Percentiles rank a stretch among this genome's conserved stretches.
phyloP scores from a whole-genome alignment of 345 rosid species.

The Orychophragmus violaceus region DNA sequence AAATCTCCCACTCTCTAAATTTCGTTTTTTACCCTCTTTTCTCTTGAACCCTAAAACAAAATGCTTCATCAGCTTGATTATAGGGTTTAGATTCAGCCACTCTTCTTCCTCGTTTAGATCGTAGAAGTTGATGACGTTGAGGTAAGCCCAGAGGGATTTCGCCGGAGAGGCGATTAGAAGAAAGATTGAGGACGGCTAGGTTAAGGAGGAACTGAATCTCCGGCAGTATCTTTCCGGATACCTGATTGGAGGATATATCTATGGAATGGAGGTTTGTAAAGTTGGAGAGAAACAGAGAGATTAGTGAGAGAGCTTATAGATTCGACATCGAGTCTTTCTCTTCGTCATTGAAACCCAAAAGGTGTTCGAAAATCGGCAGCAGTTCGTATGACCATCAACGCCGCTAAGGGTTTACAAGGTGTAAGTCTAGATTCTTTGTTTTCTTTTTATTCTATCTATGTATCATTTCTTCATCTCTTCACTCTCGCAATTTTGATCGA shows the following conservation, averaged over 20 bases:
- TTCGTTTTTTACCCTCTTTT: no score
- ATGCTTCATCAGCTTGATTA: no score
- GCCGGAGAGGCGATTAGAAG: conserved; percentile 65
- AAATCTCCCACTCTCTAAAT: no score
- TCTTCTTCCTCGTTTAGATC: no score
- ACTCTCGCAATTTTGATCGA: not conserved
- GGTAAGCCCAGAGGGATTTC: conserved; percentile 82
- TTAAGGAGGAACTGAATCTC: conserved; percentile 81
- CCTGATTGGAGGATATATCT: conserved; percentile 41
- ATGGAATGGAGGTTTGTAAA: not conserved
- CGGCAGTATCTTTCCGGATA: conserved; percentile 67
- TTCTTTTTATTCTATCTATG: not conserved
- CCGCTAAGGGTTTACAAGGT: conserved; percentile 97
- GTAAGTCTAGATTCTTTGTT: conserved; percentile 38
- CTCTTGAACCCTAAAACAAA: no score
- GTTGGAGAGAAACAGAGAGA: conserved; percentile 10
- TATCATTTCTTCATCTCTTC: not conserved
- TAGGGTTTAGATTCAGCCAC: no score
- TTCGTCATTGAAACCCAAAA: no score
- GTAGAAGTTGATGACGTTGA: conserved; percentile 90
- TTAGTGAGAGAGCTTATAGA: conserved; percentile 33
- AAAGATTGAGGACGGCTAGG: conserved; percentile 86
- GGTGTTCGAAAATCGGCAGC: conserved; percentile 95
- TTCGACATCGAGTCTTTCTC: no score
- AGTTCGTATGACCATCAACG: conserved; percentile 96